Percentiles rank a stretch among this genome's conserved stretches.
Conservation (phyloP, 495 filamentous ascomycete genomes). For the Aspergillus taichungensis region DNA sequence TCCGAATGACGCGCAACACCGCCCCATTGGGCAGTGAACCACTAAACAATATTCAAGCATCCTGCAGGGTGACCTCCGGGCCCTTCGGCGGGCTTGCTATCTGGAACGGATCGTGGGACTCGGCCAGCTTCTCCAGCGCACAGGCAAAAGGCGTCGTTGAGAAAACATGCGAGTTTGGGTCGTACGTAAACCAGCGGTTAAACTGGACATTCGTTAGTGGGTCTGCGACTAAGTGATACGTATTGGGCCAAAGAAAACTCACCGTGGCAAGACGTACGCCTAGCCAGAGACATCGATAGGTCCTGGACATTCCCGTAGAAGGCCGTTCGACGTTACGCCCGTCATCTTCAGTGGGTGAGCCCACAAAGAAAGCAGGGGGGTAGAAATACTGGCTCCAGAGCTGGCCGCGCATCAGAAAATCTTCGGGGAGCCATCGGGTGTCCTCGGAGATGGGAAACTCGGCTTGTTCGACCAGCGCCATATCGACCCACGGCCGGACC, state of each 20-base stretch:
- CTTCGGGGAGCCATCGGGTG: constrained; percentile 67
- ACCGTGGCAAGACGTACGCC: constrained; percentile 50
- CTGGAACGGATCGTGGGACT: constrained; percentile 12
- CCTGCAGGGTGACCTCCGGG: constrained; percentile 5
- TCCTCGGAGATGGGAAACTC: constrained; percentile 47
- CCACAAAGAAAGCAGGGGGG: constrained; percentile 59
- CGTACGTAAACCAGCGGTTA: constrained; percentile 34
- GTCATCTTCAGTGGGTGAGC: constrained; percentile 64
- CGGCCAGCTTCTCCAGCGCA: constrained; percentile 17
- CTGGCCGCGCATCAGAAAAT: constrained; percentile 71
- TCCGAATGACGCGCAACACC: too few relatives aligned
- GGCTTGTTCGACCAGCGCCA: constrained; percentile 39
- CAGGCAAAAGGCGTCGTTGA: constrained; percentile 21
- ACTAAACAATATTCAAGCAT: constrained; percentile 1
- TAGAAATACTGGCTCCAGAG: constrained; percentile 63
- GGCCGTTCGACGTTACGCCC: constrained; percentile 62
- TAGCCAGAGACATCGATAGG: constrained; percentile 69
- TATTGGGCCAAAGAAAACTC: constrained; percentile 9
- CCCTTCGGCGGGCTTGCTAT: neutral
- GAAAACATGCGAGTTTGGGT: constrained; percentile 16
- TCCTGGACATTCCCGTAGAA: constrained; percentile 54
- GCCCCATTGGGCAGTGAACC: too few relatives aligned
- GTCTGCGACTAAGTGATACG: neutral
- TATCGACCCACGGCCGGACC: constrained; percentile 28
- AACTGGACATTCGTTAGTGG: constrained; percentile 21